phyloP scores from a whole-genome alignment of 2,329 filamentous ascomycete species.

The Diaporthe sp. region DNA sequence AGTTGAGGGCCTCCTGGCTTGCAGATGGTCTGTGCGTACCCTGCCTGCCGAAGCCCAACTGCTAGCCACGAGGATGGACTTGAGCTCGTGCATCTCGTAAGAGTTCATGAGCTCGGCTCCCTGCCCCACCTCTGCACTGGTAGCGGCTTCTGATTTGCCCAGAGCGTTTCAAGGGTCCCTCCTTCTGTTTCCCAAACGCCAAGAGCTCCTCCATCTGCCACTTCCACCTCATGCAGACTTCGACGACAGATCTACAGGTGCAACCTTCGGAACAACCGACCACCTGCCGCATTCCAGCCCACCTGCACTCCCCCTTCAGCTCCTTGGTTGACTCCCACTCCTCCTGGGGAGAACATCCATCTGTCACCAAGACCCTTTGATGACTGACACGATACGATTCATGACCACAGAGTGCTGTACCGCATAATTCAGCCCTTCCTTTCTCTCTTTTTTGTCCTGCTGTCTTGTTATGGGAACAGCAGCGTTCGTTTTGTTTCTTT shows the following conservation, averaged over 20 bases:
- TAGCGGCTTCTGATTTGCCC: not conserved
- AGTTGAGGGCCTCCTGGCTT: not conserved
- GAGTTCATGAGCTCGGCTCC: not conserved
- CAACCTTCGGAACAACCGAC: constrained; percentile 5
- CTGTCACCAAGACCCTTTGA: constrained; percentile 27
- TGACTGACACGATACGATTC: constrained; percentile 37
- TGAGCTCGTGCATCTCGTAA: not conserved
- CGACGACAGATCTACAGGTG: constrained; percentile 20
- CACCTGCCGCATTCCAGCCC: not conserved
- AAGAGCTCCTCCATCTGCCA: constrained; percentile 19
- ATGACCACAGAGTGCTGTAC: constrained; percentile 34
- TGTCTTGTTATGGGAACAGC: constrained; percentile 17
- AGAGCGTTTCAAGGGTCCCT: constrained; percentile 24
- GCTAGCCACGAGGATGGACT: no score
- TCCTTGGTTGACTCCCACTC: not conserved
- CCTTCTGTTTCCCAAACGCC: constrained; percentile 30
- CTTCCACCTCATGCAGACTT: constrained; percentile 27
- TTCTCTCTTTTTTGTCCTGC: constrained; percentile 25
- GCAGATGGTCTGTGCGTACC: not conserved
- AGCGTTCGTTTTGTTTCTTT: constrained; percentile 29
- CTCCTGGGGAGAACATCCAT: not conserved
- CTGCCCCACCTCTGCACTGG: not conserved
- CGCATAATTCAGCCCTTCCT: constrained; percentile 22
- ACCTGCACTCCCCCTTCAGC: not conserved
- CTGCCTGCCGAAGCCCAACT: no score